Percentiles rank a stretch among this genome's conserved stretches.
Evolutionary conservation across 1,284 basidiomycete species (phyloP).

Genomic region (Heterobasidion annosum): DNA sequence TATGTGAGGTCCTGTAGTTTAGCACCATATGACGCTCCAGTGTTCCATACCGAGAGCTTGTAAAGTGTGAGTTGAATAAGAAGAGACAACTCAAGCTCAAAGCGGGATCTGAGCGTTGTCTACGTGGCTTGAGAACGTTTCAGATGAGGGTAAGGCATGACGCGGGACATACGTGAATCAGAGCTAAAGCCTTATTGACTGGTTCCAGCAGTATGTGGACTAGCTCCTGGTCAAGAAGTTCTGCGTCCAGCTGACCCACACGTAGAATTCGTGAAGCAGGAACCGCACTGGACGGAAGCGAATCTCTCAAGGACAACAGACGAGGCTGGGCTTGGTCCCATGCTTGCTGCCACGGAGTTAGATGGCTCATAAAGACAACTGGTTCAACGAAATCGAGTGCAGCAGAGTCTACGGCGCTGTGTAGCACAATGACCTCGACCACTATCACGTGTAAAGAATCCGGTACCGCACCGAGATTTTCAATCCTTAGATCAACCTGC

Average conservation of each 20-base stretch:
- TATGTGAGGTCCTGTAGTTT: slow-evolving; percentile 84
- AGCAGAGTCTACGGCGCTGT: neutral
- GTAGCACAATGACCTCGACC: too few relatives aligned
- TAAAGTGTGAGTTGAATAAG: slow-evolving; percentile 75
- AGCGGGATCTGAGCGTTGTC: slow-evolving; percentile 53
- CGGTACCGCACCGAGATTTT: too few relatives aligned
- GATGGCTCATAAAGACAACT: slow-evolving; percentile 6
- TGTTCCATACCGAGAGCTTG: slow-evolving; percentile 78
- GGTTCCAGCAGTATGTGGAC: slow-evolving; percentile 79
- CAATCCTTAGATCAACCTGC: too few relatives aligned
- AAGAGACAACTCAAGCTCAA: slow-evolving; percentile 78
- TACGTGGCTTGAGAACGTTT: slow-evolving; percentile 16
- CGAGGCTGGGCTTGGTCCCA: slow-evolving; percentile 54
- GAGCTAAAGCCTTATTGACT: slow-evolving; percentile 65
- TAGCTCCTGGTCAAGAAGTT: slow-evolving; percentile 88
- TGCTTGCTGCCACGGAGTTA: slow-evolving; percentile 42
- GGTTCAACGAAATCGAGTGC: neutral
- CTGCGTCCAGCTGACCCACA: slow-evolving; percentile 90
- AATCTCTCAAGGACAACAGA: slow-evolving; percentile 36
- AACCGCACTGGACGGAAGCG: slow-evolving; percentile 20
- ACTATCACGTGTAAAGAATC: too few relatives aligned
- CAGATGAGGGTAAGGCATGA: neutral
- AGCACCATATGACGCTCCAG: slow-evolving; percentile 83
- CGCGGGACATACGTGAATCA: slow-evolving; percentile 51
- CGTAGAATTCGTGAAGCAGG: slow-evolving; percentile 51